Evolutionary conservation across 1,284 basidiomycete genomes (phyloP).

Genomic region (Bjerkandera adusta): DNA sequence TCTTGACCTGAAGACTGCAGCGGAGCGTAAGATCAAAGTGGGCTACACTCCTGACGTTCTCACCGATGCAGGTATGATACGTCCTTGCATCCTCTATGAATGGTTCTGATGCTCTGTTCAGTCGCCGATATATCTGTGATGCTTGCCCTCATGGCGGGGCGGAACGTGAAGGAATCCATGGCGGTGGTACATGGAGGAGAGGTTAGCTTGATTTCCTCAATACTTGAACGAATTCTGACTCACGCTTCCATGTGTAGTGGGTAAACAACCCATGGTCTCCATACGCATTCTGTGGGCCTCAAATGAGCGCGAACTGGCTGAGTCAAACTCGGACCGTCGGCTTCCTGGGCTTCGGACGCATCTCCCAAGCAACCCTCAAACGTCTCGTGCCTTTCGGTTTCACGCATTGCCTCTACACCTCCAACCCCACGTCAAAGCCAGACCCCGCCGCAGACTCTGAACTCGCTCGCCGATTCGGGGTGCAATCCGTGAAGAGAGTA

Average conservation of each 20-base stretch:
- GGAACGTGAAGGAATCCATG: conserved; percentile 69
- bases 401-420: conserved; percentile 65
- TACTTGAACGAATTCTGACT: background rate
- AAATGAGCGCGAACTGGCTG: conserved; percentile 56
- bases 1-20: conserved; percentile 64
- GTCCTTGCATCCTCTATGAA: background rate
- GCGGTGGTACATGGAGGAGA: conserved; percentile 65
- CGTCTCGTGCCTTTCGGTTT: conserved; percentile 80
- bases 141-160: conserved; percentile 88
- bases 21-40: conserved; percentile 67
- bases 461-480: conserved; percentile 43
- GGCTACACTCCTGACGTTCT: conserved; percentile 93
- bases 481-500: conserved; percentile 59
- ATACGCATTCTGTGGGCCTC: conserved; percentile 77
- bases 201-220: conserved; percentile 35
- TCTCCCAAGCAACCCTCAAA: conserved; percentile 76
- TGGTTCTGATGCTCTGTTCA: conserved; percentile 1
- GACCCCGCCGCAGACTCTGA: conserved; percentile 50
- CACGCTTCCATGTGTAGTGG: conserved; percentile 39
- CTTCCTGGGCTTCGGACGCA: conserved; percentile 93
- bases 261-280: conserved; percentile 75
- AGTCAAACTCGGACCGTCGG: conserved; percentile 70
- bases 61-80: conserved; percentile 76
- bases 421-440: conserved; percentile 46
- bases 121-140: conserved; percentile 54